phyloP scores from a whole-genome alignment of 2,329 filamentous ascomycete genomes.

The Geosmithia flava region DNA sequence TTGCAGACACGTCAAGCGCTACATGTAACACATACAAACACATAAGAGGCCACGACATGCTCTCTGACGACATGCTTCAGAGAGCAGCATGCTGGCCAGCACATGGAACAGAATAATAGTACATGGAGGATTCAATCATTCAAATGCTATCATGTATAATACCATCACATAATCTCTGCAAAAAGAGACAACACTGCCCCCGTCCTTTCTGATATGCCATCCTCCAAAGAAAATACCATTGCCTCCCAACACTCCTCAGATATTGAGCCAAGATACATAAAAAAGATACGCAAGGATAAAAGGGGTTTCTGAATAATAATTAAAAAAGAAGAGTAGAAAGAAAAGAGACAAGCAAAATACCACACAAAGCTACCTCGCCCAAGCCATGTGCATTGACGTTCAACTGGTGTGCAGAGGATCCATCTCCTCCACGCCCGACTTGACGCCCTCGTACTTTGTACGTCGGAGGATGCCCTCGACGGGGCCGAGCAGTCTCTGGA shows the following conservation, averaged over 20 bases:
- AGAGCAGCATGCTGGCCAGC: too few species aligned
- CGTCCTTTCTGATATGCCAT: neutral
- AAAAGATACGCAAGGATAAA: neutral
- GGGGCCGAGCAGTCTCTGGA: constrained; percentile 83
- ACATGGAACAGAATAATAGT: neutral
- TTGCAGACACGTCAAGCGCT: too few species aligned
- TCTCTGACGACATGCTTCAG: too few species aligned
- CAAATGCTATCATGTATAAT: neutral
- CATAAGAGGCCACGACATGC: too few species aligned
- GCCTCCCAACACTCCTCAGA: neutral
- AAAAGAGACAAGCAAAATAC: neutral
- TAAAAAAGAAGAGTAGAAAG: neutral
- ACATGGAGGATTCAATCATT: neutral
- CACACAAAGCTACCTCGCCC: neutral
- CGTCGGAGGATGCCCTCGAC: constrained; percentile 92
- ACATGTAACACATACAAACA: neutral
- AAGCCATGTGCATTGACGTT: neutral
- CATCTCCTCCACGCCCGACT: constrained; percentile 51
- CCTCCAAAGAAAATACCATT: neutral
- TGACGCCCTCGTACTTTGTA: constrained; percentile 49
- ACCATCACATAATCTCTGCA: neutral
- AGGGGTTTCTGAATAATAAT: neutral
- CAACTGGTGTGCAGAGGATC: constrained; percentile 45
- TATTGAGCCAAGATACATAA: neutral
- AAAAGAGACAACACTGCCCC: neutral